Base-by-base conservation (phyloP, 108 stramenopile genomes). In the Pseudonitzschia pungens region DNA sequence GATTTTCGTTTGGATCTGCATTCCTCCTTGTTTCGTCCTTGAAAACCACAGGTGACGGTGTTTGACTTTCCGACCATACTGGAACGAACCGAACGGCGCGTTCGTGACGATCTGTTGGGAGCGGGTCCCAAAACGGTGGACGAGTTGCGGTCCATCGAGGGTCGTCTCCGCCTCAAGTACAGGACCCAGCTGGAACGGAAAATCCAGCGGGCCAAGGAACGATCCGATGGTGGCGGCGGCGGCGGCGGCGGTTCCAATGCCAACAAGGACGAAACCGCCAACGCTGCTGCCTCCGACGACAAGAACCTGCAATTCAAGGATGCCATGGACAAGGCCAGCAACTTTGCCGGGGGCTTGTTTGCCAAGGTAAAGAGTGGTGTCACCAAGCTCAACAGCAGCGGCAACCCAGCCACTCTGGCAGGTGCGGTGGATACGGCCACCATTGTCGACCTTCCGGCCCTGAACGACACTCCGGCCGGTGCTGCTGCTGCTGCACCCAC, bases 41-140 rank as follows among this genome's bases (percentile, higher is more conserved):
- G n/a, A n/a, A n/a, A n/a, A n/a, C n/a, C n/a, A 15, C 29, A 87
- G 80, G 90, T 94, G 26, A 90, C 93, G 11, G 93, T 94, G 20
- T 94, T 94, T 85, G 93, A 94, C 73, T 94, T 94, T 79, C 73
- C 93, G 28, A 77, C 80, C 43, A 92, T 94, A 63, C 72, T 91
- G 79, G 89, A 90, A 74, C 75, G 80, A 26, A 89, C 90, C 9
- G 91, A 92, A 77, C 71, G 77, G 59, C 84, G 93, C 51, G 90
- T 94, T 12, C 81, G 87, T 24, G 84, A 92, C 43, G 93, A 94
- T 77, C 71, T 92, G 31, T 74, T 94, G 21, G 89, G 89, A 42
- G 89, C 88, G 0, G 93, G 93, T 0, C 93, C 93, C 7, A 83
- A 82, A 55, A 86, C 80, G 26, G 88, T 92, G 27, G 91, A 85